Evolutionary conservation across 2,329 filamentous ascomycete genomes (phyloP).

Genomic region (Ascochyta clinopodiicola): DNA sequence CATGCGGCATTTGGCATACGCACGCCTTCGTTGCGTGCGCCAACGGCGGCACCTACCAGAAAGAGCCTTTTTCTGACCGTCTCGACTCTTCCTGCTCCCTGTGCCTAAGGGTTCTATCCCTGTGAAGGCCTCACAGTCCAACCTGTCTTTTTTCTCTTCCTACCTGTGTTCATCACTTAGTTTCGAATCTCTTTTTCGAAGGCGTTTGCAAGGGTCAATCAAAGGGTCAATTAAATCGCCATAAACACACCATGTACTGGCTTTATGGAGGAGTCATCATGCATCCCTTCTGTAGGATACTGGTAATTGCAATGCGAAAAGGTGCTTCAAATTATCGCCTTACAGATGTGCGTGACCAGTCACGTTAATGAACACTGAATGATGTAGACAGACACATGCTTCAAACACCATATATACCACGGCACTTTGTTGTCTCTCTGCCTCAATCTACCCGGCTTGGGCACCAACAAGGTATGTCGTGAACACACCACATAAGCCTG

Average conservation of each 20-base stretch:
- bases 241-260: not conserved
- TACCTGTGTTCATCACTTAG: slow-evolving; percentile 2
- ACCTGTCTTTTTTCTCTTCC: not conserved
- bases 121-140: not conserved
- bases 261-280: not conserved
- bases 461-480: not conserved
- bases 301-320: slow-evolving; percentile 5
- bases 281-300: slow-evolving; percentile 12
- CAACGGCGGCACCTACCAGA: not conserved
- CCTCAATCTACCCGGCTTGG: not conserved
- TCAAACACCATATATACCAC: not conserved
- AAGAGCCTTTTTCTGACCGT: not conserved
- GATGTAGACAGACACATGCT: not conserved
- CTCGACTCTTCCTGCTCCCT: not conserved
- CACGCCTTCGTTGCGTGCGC: not conserved
- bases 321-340: not conserved
- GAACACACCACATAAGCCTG: not conserved
- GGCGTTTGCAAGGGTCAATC: not conserved
- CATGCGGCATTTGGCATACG: not conserved
- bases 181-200: not conserved
- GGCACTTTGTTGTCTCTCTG: not conserved
- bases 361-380: not conserved
- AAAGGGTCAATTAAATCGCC: slow-evolving; percentile 4
- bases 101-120: not conserved
- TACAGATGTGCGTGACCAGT: not conserved